Evolutionary conservation across 2,329 filamentous ascomycete genomes (phyloP).

Genomic region (Penicillium decumbens): DNA sequence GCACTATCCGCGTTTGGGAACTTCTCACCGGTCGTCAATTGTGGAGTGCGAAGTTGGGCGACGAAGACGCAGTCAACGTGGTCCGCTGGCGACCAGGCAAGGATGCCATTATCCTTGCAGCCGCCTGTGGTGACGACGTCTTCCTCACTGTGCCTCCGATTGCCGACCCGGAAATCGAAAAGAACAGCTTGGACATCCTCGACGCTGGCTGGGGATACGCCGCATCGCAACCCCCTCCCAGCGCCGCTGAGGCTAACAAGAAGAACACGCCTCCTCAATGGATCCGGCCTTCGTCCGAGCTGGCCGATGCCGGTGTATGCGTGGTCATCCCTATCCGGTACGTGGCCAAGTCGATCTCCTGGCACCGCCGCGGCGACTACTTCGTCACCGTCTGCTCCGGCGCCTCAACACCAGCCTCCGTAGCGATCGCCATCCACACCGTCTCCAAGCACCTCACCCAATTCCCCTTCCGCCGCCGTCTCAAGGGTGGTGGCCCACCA

Average conservation of each 20-base stretch:
- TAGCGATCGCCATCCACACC: slow-evolving; percentile 87
- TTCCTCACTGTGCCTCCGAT: slow-evolving; percentile 76
- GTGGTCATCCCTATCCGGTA: slow-evolving; percentile 75
- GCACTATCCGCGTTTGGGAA: slow-evolving; percentile 86
- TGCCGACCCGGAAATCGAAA: slow-evolving; percentile 67
- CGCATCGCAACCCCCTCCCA: slow-evolving; percentile 52
- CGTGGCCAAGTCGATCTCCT: slow-evolving; percentile 79
- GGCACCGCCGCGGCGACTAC: slow-evolving; percentile 93
- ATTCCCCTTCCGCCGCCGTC: slow-evolving; percentile 74
- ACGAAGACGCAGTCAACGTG: slow-evolving; percentile 72
- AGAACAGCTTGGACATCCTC: slow-evolving; percentile 68
- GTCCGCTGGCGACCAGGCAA: slow-evolving; percentile 85
- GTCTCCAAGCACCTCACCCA: slow-evolving; percentile 92
- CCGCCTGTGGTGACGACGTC: slow-evolving; percentile 76
- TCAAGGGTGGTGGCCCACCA: slow-evolving; percentile 67
- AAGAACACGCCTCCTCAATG: slow-evolving; percentile 78
- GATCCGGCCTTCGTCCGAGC: slow-evolving; percentile 68
- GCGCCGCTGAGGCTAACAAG: slow-evolving; percentile 51
- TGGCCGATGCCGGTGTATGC: slow-evolving; percentile 71
- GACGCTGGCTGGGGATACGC: slow-evolving; percentile 93
- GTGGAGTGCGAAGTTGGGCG: slow-evolving; percentile 75
- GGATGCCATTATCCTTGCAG: slow-evolving; percentile 75
- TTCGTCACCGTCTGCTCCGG: slow-evolving; percentile 82
- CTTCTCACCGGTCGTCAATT: slow-evolving; percentile 79
- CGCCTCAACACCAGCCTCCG: slow-evolving; percentile 45